phyloP scores from a whole-genome alignment of 1,284 basidiomycete species.

The Erythrobasidium hasegawianum region DNA sequence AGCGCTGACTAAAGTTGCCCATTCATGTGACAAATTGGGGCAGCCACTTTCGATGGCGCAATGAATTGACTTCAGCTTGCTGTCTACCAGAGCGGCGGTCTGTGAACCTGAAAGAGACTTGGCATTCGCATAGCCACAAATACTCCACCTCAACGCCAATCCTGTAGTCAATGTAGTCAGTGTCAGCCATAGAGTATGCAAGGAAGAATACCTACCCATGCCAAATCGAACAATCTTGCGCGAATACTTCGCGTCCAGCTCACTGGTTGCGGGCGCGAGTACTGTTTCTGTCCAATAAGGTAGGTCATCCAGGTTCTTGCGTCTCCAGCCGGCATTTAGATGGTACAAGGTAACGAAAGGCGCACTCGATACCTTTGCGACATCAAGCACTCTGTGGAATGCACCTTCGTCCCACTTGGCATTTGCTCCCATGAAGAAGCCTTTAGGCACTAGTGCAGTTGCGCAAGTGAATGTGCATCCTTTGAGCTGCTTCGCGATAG shows the following conservation, averaged over 20 bases:
- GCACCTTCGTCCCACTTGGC: background rate
- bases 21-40: background rate
- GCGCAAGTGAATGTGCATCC: background rate
- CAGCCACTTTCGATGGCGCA: background rate
- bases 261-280: background rate
- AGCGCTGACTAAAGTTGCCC: background rate
- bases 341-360: background rate
- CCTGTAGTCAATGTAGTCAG: no score
- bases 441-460: background rate
- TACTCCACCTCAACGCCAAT: background rate
- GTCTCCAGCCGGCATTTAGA: background rate
- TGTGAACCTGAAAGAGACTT: background rate
- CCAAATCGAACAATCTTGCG: background rate
- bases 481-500: background rate
- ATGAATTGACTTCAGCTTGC: no score
- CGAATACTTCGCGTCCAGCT: background rate
- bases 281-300: background rate
- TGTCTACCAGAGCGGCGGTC: no score
- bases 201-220: background rate
- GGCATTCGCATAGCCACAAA: background rate
- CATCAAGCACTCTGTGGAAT: background rate
- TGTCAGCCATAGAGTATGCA: no score
- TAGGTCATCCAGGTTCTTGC: background rate
- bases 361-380: background rate
- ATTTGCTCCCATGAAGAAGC: background rate